These are phyloP conservation scores for Phanerodontia chrysosporium DNA, from an alignment of 768 basidiomycete species.

Conservation along the genomic window DNA sequence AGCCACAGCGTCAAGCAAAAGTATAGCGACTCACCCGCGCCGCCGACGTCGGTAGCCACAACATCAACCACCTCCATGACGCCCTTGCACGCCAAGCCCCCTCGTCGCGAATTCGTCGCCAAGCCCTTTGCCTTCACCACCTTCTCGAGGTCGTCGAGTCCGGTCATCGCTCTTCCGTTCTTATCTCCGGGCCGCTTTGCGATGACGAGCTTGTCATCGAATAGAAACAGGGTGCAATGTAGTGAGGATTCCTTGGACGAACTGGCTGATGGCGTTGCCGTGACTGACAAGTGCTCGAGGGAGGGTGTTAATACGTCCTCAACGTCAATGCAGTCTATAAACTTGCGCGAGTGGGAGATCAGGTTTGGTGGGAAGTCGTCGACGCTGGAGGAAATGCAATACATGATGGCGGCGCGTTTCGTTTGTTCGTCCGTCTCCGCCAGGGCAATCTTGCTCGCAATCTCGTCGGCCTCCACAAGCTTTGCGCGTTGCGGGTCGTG, in stretches of 20 bases:
- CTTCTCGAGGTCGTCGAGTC: slow-evolving; percentile 77
- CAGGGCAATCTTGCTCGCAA: slow-evolving; percentile 85
- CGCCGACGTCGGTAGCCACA: slow-evolving; percentile 80
- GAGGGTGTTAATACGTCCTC: slow-evolving; percentile 69
- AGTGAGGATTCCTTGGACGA: slow-evolving; percentile 37
- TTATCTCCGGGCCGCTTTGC: slow-evolving; percentile 84
- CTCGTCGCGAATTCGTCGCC: slow-evolving; percentile 65
- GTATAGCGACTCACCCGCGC: slow-evolving; percentile 54
- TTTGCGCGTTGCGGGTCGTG: slow-evolving; percentile 75
- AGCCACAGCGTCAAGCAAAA: background rate
- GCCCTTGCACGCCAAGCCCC: slow-evolving; percentile 79
- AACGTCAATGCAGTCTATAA: slow-evolving; percentile 90
- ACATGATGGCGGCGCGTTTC: slow-evolving; percentile 83
- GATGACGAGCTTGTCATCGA: slow-evolving; percentile 91
- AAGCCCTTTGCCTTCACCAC: slow-evolving; percentile 57
- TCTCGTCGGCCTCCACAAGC: slow-evolving; percentile 78
- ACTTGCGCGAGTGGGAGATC: slow-evolving; percentile 84
- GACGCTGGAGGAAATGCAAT: slow-evolving; percentile 77
- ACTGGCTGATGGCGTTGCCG: slow-evolving; percentile 19
- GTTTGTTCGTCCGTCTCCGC: slow-evolving; percentile 93
- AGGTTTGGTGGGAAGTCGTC: slow-evolving; percentile 89
- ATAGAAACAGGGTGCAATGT: slow-evolving; percentile 87
- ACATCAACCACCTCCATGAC: slow-evolving; percentile 83
- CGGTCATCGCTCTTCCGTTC: slow-evolving; percentile 64
- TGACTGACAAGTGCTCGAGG: slow-evolving; percentile 19